phyloP scores from a whole-genome alignment of 2,329 filamentous ascomycete species.

The Fusarium clavum region DNA sequence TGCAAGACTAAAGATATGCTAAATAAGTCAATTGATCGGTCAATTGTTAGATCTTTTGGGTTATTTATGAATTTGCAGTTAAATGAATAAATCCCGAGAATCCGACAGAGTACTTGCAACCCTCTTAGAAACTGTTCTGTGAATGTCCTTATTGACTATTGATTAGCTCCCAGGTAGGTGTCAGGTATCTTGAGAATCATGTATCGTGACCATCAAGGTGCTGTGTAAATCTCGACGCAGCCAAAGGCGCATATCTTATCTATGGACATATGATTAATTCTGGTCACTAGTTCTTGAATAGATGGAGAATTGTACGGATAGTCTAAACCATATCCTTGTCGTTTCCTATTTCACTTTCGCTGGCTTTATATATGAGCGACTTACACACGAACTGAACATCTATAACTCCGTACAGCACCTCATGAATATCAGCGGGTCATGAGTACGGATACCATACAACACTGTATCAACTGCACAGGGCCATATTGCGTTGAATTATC shows the following conservation, averaged over 20 bases:
- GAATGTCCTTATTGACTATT: background rate
- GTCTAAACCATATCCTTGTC: background rate
- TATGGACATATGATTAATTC: background rate
- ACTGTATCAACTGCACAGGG: conserved; percentile 24
- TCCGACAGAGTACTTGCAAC: background rate
- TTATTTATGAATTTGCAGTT: too few species aligned
- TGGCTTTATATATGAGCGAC: background rate
- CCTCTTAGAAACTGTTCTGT: background rate
- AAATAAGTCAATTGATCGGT: background rate
- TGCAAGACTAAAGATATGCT: background rate
- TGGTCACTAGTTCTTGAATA: background rate
- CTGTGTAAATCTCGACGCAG: background rate
- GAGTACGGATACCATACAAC: conserved; percentile 6
- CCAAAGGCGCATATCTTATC: background rate
- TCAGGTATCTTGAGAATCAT: background rate
- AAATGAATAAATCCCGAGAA: background rate
- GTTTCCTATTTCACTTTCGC: background rate
- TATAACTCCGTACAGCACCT: background rate
- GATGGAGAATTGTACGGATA: background rate
- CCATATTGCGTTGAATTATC: background rate
- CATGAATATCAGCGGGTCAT: conserved; percentile 6
- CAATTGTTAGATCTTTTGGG: background rate
- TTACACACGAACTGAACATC: background rate
- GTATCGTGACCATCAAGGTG: conserved; percentile 11
- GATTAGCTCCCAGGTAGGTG: background rate